phyloP scores from a whole-genome alignment of 495 filamentous ascomycete genomes.

The Podospora pseudopauciseta region DNA sequence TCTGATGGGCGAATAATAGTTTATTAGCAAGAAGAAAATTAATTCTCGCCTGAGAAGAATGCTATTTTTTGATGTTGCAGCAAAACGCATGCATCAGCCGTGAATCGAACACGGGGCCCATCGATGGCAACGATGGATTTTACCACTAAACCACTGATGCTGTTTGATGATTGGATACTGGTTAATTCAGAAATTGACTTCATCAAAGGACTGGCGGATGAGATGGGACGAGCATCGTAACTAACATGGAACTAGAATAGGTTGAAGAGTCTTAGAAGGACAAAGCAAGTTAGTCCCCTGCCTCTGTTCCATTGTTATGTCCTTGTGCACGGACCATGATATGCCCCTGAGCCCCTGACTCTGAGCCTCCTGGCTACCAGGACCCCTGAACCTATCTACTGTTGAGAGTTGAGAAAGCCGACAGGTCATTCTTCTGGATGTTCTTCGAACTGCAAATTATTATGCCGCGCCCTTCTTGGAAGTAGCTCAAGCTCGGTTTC shows the following conservation, averaged over 20 bases:
- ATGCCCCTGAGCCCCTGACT: background rate
- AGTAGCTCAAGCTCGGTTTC: background rate
- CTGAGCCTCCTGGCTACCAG: background rate
- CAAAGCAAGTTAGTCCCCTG: background rate
- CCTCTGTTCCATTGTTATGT: background rate
- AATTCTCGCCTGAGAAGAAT: too few species aligned
- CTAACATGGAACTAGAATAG: too few species aligned
- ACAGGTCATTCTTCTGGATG: background rate
- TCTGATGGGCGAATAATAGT: background rate
- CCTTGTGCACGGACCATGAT: background rate
- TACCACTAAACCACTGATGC: slow-evolving; percentile 41
- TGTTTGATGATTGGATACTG: background rate
- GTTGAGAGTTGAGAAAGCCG: background rate
- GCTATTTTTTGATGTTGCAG: background rate
- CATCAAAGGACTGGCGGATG: background rate
- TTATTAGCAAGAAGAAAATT: too few species aligned
- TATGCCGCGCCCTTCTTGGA: background rate
- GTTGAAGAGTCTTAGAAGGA: background rate
- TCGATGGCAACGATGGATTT: slow-evolving; percentile 53
- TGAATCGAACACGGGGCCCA: slow-evolving; percentile 53
- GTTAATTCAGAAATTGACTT: background rate
- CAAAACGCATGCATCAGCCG: slow-evolving; percentile 32
- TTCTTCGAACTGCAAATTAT: background rate
- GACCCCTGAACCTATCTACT: background rate
- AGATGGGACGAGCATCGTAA: too few species aligned